Percentiles rank a stretch among this genome's conserved stretches.
Conservation (phyloP, 495 filamentous ascomycete species). For the Evernia prunastri region DNA sequence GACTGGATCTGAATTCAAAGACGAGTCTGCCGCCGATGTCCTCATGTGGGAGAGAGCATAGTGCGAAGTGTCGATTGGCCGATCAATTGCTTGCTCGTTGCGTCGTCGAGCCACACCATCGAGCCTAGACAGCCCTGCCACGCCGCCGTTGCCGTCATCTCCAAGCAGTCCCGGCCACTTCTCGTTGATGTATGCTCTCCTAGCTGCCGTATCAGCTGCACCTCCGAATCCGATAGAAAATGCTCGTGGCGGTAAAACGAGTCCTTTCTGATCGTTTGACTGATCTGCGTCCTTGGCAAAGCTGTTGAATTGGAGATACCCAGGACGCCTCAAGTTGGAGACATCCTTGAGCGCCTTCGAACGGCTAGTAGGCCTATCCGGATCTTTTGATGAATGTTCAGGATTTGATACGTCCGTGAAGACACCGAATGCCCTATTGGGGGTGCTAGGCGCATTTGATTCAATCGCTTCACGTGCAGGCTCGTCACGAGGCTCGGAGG, state of each 20-base stretch:
- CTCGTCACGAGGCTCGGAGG: not conserved
- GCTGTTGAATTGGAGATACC: constrained; percentile 7
- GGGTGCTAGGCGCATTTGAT: not conserved
- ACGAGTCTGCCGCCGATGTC: not conserved
- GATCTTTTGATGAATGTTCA: no score
- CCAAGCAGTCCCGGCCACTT: constrained; percentile 3
- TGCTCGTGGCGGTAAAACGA: not conserved
- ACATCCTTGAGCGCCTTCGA: constrained; percentile 11
- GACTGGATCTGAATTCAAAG: not conserved
- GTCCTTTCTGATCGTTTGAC: not conserved
- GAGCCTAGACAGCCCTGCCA: not conserved
- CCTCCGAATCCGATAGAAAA: not conserved
- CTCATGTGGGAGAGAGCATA: not conserved
- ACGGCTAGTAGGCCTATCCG: not conserved
- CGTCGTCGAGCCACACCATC: not conserved
- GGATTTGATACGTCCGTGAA: not conserved
- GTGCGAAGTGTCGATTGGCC: not conserved
- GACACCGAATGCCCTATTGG: not conserved
- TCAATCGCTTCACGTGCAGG: not conserved
- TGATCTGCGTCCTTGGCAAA: constrained; percentile 1
- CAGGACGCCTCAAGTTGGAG: constrained; percentile 11
- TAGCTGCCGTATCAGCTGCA: not conserved
- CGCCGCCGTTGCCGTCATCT: not conserved
- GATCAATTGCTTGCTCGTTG: not conserved
- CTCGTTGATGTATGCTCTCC: not conserved